Conservation (phyloP, 23 red algal genomes). For the Pyropia yezoensis region DNA sequence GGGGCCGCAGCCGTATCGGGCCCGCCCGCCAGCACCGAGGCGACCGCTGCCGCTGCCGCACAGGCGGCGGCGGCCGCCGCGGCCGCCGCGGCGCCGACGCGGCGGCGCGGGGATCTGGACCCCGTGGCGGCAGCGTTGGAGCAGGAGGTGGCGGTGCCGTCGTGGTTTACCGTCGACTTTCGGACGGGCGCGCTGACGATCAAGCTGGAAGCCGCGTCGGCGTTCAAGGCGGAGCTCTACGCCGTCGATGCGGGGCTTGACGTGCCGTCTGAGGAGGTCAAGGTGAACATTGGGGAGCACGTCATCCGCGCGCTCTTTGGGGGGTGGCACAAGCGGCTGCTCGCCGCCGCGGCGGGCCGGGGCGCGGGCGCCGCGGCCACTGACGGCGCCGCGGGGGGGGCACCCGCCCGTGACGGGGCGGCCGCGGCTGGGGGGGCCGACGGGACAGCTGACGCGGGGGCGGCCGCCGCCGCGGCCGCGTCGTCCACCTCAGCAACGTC, state of each 20-base stretch:
- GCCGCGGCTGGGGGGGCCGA: background rate
- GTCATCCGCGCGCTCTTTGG: conserved; percentile 74
- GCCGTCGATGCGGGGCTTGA: conserved; percentile 78
- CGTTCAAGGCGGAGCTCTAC: conserved; percentile 85
- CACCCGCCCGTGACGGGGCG: background rate
- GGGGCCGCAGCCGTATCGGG: no score
- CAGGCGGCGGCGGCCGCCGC: no score
- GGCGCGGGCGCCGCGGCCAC: background rate
- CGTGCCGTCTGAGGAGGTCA: conserved; percentile 70
- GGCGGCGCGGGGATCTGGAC: conserved; percentile 32
- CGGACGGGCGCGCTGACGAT: conserved; percentile 66
- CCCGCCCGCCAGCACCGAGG: no score
- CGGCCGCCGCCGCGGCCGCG: no score
- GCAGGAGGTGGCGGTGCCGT: conserved; percentile 70
- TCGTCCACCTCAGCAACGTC: no score
- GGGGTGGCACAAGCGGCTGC: conserved; percentile 48
- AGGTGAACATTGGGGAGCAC: conserved; percentile 99
- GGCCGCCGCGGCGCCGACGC: conserved; percentile 25
- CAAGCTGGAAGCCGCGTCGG: conserved; percentile 43
- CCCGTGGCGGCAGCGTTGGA: conserved; percentile 58
- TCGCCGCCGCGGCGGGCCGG: background rate
- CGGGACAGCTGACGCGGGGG: no score
- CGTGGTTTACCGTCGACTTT: conserved; percentile 91
- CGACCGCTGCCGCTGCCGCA: no score
- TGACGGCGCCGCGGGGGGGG: background rate